These are phyloP conservation scores for Microcera coccophila DNA, from an alignment of 2,329 filamentous ascomycete species.

Conservation along the genomic window DNA sequence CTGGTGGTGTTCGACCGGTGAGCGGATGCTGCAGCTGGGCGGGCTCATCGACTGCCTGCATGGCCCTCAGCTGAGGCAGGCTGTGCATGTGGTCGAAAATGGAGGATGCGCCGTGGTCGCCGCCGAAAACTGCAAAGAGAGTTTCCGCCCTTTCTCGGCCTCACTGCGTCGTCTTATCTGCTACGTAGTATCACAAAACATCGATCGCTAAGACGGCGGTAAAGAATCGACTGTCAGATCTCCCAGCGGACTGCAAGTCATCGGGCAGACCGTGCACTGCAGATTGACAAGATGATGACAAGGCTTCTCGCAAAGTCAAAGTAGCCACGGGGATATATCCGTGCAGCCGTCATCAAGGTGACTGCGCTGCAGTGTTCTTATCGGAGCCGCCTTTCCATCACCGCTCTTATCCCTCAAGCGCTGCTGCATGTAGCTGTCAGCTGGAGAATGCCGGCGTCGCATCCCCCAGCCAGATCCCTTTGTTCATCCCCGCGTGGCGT, in stretches of 20 bases:
- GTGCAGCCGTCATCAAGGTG: too few species aligned
- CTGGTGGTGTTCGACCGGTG: neutral
- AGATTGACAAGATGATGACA: slow-evolving; percentile 9
- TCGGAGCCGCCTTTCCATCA: too few species aligned
- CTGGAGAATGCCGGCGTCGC: neutral
- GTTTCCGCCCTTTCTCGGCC: neutral
- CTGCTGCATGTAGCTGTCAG: slow-evolving; percentile 7
- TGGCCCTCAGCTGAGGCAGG: too few species aligned
- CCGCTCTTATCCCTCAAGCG: slow-evolving; percentile 1
- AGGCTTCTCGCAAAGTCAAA: too few species aligned
- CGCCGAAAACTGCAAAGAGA: too few species aligned
- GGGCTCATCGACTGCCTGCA: too few species aligned
- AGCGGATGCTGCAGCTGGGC: neutral
- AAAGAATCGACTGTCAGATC: slow-evolving; percentile 4
- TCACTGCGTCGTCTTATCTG: slow-evolving; percentile 4
- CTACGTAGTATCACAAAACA: neutral
- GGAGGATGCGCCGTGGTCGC: too few species aligned
- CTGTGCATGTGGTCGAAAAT: too few species aligned
- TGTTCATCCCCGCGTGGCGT: neutral
- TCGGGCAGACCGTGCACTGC: slow-evolving; percentile 12
- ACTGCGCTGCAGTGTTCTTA: too few species aligned
- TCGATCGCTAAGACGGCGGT: slow-evolving; percentile 1
- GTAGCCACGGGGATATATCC: too few species aligned
- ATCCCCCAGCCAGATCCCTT: neutral
- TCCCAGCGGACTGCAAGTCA: slow-evolving; percentile 6